These are phyloP conservation scores for Fusarium pseudoanthophilum DNA, from an alignment of 2,329 filamentous ascomycete genomes.

Conservation along the genomic window DNA sequence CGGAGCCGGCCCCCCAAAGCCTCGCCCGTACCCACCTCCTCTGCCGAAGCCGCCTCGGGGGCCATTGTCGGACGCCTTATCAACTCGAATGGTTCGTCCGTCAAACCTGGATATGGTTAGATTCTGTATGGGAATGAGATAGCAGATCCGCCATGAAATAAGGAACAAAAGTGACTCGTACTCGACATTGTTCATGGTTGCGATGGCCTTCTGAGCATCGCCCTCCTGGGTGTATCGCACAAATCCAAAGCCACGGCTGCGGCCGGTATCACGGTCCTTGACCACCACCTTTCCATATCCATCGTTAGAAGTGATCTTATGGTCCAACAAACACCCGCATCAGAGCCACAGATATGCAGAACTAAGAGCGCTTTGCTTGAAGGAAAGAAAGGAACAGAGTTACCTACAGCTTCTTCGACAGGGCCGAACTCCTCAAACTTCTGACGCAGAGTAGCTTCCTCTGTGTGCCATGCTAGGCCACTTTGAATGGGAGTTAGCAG, in stretches of 20 bases:
- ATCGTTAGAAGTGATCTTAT: conserved; percentile 35
- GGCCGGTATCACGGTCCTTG: conserved; percentile 95
- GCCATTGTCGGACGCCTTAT: conserved; percentile 89
- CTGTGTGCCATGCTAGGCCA: conserved; percentile 98
- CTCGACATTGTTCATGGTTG: conserved; percentile 89
- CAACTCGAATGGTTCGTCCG: conserved; percentile 77
- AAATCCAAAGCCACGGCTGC: conserved; percentile 97
- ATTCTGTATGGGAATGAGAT: neutral
- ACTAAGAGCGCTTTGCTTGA: conserved; percentile 33
- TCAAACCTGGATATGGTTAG: conserved; percentile 38
- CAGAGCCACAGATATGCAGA: conserved; percentile 36
- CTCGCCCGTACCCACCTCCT: conserved; percentile 51
- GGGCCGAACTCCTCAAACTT: conserved; percentile 94
- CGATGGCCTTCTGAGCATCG: conserved; percentile 81
- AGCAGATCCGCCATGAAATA: conserved; percentile 33
- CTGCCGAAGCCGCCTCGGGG: conserved; percentile 61
- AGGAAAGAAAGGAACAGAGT: conserved; percentile 32
- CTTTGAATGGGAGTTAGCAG: conserved; percentile 58
- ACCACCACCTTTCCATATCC: conserved; percentile 79
- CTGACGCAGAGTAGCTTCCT: conserved; percentile 83
- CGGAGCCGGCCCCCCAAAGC: conserved; percentile 56
- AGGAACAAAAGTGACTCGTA: conserved; percentile 59
- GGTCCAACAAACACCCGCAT: conserved; percentile 25
- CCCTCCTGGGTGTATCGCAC: conserved; percentile 84
- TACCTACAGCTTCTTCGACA: conserved; percentile 94